Evolutionary conservation across 1,284 basidiomycete genomes (phyloP).

Genomic region (Cryptococcus floricola): DNA sequence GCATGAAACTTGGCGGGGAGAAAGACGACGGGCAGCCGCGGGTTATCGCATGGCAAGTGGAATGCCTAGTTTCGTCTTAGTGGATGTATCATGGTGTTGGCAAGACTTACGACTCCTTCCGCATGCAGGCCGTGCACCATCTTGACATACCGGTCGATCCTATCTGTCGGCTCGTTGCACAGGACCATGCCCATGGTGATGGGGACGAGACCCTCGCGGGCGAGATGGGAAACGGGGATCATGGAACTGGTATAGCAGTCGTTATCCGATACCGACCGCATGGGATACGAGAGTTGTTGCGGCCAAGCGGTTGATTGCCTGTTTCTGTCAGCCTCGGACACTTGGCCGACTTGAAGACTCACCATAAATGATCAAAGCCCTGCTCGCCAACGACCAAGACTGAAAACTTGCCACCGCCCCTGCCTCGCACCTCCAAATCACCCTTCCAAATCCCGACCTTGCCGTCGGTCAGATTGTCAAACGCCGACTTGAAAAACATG

Average conservation of each 20-base stretch:
- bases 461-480: slow-evolving; percentile 39
- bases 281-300: slow-evolving; percentile 29
- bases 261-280: slow-evolving; percentile 7
- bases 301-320: slow-evolving; percentile 44
- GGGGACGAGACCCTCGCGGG: slow-evolving; percentile 40
- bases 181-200: slow-evolving; percentile 47
- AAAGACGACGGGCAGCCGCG: slow-evolving; percentile 39
- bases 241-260: slow-evolving; percentile 35
- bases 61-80: slow-evolving; percentile 28
- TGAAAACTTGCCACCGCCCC: slow-evolving; percentile 40
- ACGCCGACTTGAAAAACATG: slow-evolving; percentile 45
- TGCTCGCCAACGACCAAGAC: slow-evolving; percentile 49
- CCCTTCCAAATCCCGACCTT: slow-evolving; percentile 46
- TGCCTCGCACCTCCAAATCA: slow-evolving; percentile 37
- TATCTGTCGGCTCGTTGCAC: slow-evolving; percentile 36
- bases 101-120: slow-evolving; percentile 42
- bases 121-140: slow-evolving; percentile 45
- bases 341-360: slow-evolving; percentile 9
- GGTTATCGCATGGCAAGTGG: slow-evolving; percentile 31
- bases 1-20: slow-evolving; percentile 46
- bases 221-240: slow-evolving; percentile 45
- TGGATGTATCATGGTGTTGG: not conserved
- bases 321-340: not conserved
- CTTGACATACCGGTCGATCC: slow-evolving; percentile 29
- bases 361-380: slow-evolving; percentile 49